Evolutionary conservation across 345 rosid genomes (phyloP).

Genomic region (Eucalyptus curtisii): DNA sequence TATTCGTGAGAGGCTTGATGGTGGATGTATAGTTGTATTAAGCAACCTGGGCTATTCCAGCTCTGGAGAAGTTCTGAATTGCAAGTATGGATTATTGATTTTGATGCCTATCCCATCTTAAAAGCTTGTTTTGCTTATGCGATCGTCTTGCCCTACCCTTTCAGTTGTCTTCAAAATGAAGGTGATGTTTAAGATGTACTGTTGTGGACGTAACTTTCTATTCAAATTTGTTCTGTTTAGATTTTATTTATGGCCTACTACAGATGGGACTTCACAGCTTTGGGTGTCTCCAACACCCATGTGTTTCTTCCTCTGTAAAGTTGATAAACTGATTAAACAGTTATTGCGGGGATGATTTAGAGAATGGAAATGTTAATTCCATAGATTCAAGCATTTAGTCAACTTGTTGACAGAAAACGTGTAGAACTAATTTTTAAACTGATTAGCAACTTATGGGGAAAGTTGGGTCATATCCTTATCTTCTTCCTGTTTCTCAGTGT

Average conservation of each 20-base stretch:
- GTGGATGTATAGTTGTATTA: slow-evolving; percentile 68
- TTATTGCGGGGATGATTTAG: neutral
- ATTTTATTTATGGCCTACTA: neutral
- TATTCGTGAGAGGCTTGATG: slow-evolving; percentile 79
- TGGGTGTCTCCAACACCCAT: neutral
- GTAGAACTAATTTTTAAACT: neutral
- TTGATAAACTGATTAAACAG: neutral
- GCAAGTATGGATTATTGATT: slow-evolving; percentile 62
- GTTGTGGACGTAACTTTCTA: neutral
- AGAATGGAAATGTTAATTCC: neutral
- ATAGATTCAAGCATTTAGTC: neutral
- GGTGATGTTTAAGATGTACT: neutral
- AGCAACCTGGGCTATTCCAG: slow-evolving; percentile 95
- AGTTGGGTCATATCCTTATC: neutral
- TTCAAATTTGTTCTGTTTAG: neutral
- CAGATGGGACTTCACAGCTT: neutral
- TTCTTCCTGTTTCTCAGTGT: neutral
- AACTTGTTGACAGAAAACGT: neutral
- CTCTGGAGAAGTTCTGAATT: slow-evolving; percentile 92
- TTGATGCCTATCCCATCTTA: neutral
- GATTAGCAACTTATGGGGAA: neutral
- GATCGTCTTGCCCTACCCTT: neutral
- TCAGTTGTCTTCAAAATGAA: neutral
- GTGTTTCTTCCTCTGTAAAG: neutral
- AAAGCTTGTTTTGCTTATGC: neutral